A percentile compares a stretch with the other conserved stretches of the same genome.
Conservation (phyloP, 805 yeast genomes). For the Yarrowia sp. region DNA sequence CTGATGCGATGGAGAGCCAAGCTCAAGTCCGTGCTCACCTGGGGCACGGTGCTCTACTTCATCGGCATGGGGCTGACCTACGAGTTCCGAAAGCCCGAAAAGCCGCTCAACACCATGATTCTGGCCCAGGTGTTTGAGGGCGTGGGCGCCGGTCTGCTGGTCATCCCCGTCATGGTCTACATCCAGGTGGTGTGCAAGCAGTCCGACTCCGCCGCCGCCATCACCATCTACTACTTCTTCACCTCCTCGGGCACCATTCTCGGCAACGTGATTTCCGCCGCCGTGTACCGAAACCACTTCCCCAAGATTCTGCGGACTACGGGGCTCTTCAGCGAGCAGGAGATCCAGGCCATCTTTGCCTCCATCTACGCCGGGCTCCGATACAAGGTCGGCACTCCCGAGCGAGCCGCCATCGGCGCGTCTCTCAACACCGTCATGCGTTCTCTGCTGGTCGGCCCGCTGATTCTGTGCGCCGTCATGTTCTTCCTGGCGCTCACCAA, state of each 20-base stretch:
- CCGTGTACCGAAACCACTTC: slow-evolving; percentile 39
- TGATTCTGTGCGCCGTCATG: slow-evolving; percentile 23
- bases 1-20: slow-evolving; percentile 34
- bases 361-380: background rate
- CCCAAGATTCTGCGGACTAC: slow-evolving; percentile 2
- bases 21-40: slow-evolving; percentile 13
- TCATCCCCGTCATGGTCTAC: slow-evolving; percentile 31
- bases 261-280: slow-evolving; percentile 39
- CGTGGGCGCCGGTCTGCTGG: slow-evolving; percentile 28
- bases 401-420: slow-evolving; percentile 4
- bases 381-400: slow-evolving; percentile 8
- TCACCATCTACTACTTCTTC: slow-evolving; percentile 37
- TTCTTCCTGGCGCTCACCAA: slow-evolving; percentile 5
- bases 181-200: slow-evolving; percentile 36
- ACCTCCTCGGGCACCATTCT: slow-evolving; percentile 37
- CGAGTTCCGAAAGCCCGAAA: slow-evolving; percentile 33
- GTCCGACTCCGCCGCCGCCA: slow-evolving; percentile 37
- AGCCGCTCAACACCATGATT: slow-evolving; percentile 18
- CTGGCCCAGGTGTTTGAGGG: slow-evolving; percentile 31
- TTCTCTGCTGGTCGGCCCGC: slow-evolving; percentile 15
- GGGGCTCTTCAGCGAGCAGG: background rate
- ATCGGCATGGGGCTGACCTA: slow-evolving; percentile 24
- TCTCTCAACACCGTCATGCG: slow-evolving; percentile 20
- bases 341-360: background rate
- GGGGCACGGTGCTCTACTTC: slow-evolving; percentile 26